These are phyloP conservation scores for Erythrophleum fordii DNA, from an alignment of 306 rosid species.

Conservation along the genomic window DNA sequence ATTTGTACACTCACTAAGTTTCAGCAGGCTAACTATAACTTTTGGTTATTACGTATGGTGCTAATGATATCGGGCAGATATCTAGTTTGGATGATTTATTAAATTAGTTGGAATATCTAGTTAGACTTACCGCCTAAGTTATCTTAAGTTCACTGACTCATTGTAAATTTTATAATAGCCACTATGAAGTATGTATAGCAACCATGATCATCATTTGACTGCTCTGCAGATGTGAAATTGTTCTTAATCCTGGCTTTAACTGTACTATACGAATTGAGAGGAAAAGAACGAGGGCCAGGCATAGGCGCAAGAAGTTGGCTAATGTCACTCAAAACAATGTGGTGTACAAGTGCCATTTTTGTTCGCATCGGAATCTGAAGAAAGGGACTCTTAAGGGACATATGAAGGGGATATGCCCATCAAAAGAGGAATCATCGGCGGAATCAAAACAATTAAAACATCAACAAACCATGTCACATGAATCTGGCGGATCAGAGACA, in stretches of 20 bases:
- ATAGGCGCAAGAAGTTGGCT: conserved; percentile 40
- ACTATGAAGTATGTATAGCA: neutral
- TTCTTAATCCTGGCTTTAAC: conserved; percentile 77
- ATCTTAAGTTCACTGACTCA: neutral
- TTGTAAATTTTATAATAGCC: neutral
- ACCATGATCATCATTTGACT: conserved; percentile 18
- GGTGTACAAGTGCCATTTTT: conserved; percentile 70
- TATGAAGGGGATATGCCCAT: conserved; percentile 55
- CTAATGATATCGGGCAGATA: neutral
- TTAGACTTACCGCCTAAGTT: neutral
- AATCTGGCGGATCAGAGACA: conserved; percentile 39
- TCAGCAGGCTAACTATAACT: neutral
- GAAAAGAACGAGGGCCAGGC: conserved; percentile 44
- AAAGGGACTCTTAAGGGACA: conserved; percentile 70
- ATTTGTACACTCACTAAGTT: neutral
- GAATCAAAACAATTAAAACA: conserved; percentile 44
- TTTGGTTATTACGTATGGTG: neutral
- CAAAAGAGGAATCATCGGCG: conserved; percentile 41
- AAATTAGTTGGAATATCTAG: conserved; percentile 1
- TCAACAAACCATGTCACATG: conserved; percentile 1
- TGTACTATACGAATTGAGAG: conserved; percentile 70
- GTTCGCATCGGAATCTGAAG: conserved; percentile 64
- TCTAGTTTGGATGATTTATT: neutral
- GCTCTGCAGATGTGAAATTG: conserved; percentile 72
- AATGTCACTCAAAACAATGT: conserved; percentile 55